A percentile compares a stretch with the other conserved stretches of the same genome.
These are phyloP conservation scores for Mesotaenium endlicherianum DNA, from an alignment of 139 green algal species.

Conservation along the genomic window DNA sequence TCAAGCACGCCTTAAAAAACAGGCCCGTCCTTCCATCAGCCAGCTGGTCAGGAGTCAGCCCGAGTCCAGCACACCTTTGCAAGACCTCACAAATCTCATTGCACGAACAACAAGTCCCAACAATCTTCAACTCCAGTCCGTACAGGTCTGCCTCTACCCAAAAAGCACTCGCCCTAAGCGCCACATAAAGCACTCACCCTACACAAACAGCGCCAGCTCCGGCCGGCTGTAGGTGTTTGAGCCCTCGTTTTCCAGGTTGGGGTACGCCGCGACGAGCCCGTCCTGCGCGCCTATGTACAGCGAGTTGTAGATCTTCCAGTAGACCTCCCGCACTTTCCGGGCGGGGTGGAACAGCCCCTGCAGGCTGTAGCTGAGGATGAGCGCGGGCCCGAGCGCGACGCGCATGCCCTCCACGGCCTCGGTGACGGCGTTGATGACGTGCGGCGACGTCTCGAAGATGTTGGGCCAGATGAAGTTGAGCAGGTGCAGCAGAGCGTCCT, in stretches of 20 bases:
- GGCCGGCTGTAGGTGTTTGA: conserved; percentile 71
- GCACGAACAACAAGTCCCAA: not conserved
- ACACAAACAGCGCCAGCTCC: conserved; percentile 82
- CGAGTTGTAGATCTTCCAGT: conserved; percentile 98
- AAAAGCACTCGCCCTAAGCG: not conserved
- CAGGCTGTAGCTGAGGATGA: conserved; percentile 82
- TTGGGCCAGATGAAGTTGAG: conserved; percentile 99
- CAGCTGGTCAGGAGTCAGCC: not conserved
- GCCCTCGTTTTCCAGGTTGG: conserved; percentile 52
- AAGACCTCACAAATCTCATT: not conserved
- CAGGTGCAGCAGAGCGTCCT: conserved; percentile 93
- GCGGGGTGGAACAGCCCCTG: conserved; percentile 93
- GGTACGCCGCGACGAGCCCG: conserved; percentile 78
- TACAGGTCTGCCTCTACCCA: not conserved
- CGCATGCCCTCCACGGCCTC: conserved; percentile 89
- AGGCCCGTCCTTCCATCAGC: too few species aligned
- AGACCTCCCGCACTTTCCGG: conserved; percentile 87
- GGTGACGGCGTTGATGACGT: conserved; percentile 89
- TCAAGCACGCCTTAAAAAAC: too few species aligned
- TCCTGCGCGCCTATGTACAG: conserved; percentile 95
- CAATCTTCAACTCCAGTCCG: not conserved
- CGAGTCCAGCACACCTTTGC: not conserved
- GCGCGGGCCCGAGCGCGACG: conserved; percentile 77
- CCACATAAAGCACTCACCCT: not conserved
- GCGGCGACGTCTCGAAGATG: conserved; percentile 93